Percentiles rank a stretch among this genome's conserved stretches.
phyloP scores from a whole-genome alignment of 495 filamentous ascomycete species.

The Lepraria neglecta region DNA sequence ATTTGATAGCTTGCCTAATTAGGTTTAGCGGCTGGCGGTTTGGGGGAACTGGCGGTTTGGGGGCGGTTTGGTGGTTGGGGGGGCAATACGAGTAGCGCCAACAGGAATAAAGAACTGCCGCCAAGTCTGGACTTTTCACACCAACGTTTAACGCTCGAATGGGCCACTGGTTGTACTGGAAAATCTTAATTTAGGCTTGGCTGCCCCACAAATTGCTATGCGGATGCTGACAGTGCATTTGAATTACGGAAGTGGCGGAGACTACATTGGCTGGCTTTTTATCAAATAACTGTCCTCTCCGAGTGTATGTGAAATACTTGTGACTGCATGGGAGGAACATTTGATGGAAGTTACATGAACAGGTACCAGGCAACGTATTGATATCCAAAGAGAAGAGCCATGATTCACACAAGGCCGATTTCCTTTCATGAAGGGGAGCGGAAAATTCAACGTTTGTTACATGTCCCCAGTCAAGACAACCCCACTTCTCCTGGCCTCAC shows the following conservation, averaged over 20 bases:
- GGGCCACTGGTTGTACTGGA: neutral
- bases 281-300: neutral
- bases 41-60: too few species aligned
- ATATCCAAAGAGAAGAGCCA: neutral
- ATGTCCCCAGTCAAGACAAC: slow-evolving; percentile 47
- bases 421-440: slow-evolving; percentile 44
- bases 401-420: slow-evolving; percentile 7
- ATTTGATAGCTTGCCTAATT: too few species aligned
- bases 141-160: neutral
- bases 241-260: neutral
- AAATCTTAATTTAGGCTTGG: neutral
- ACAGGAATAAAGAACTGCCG: neutral
- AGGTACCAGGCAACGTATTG: neutral
- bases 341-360: neutral
- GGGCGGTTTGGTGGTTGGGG: too few species aligned
- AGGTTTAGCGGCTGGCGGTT: too few species aligned
- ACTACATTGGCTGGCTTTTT: neutral
- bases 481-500: slow-evolving; percentile 55
- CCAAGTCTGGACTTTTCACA: neutral
- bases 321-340: neutral
- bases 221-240: slow-evolving; percentile 4
- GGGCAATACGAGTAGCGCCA: too few species aligned
- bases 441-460: slow-evolving; percentile 42
- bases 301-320: neutral
- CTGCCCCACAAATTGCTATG: neutral